phyloP scores from a whole-genome alignment of 139 green algal genomes.

The Gonium pectorale region DNA sequence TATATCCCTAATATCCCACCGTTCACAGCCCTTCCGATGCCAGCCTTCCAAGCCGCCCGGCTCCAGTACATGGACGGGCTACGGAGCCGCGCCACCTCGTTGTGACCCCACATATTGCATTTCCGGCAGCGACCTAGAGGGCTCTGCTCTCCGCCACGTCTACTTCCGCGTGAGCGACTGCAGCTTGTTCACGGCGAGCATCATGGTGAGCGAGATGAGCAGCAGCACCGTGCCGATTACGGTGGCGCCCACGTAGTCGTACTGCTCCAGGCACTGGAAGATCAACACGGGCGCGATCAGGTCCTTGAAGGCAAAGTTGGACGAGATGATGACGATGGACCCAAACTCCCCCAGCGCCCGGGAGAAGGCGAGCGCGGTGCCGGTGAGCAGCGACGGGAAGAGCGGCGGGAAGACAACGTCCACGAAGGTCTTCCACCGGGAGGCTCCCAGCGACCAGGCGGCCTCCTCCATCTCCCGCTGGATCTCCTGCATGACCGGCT shows the following conservation, averaged over 20 bases:
- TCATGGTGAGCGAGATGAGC: constrained; percentile 70
- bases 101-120: too few relatives aligned
- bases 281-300: constrained; percentile 83
- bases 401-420: constrained; percentile 75
- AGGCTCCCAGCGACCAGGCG: constrained; percentile 78
- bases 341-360: constrained; percentile 80
- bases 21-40: too few relatives aligned
- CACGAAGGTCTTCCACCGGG: constrained; percentile 72
- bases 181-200: constrained; percentile 75
- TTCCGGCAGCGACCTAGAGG: too few relatives aligned
- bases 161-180: constrained; percentile 58
- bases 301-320: constrained; percentile 84
- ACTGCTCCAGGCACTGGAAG: constrained; percentile 88
- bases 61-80: too few relatives aligned
- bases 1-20: too few relatives aligned
- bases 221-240: constrained; percentile 83
- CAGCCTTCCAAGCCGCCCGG: too few relatives aligned
- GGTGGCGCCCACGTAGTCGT: constrained; percentile 79
- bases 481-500: constrained; percentile 76
- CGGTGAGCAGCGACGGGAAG: constrained; percentile 74
- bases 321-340: constrained; percentile 80
- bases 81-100: too few relatives aligned
- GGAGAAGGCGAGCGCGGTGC: constrained; percentile 78
- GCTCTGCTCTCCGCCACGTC: too few relatives aligned
- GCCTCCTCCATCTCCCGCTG: constrained; percentile 61